Base-by-base conservation (phyloP, 768 basidiomycete species). In the Lactarius vividus region DNA sequence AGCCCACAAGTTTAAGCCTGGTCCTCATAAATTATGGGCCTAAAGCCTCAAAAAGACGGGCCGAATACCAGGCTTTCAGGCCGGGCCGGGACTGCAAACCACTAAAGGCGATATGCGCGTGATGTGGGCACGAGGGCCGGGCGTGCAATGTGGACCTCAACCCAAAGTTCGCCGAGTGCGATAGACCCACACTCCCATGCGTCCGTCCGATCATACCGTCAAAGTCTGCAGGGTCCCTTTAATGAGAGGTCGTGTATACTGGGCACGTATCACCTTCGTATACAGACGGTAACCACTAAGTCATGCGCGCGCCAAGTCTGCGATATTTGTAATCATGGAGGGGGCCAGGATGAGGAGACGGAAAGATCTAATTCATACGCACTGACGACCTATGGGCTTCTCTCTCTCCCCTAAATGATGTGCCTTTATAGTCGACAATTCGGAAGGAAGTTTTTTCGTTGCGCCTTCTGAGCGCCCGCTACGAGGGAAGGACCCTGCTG, bases 141-240 rank as follows among this genome's bases (percentile, higher is more conserved):
- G 84, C 77, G 7, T 10, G 29, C 11, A 90, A 91, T 73, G 71
- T 72, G 3, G 86, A 88, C 61, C 87, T 87, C 49, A 84, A 87
- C 74, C 89, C 89, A 73, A 89, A 87, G 69, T 73, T 83, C 2
- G 68, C 87, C 26, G 80, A 82, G 85, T 85, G 58, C 60, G 81
- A 37, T 63, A 15, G 13, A 37, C 35, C 23, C 29, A 35, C 56
- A 20, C 16, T 59, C 55, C 16, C 35, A 5, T 31, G 29, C 29
- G n/a, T n/a, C n/a, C n/a, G n/a, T n/a, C n/a, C n/a, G n/a, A n/a
- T n/a, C n/a, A n/a, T n/a, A n/a, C n/a, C n/a, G n/a, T n/a, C 31
- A 33, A 33, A 33, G 31, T 33, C 31, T 31, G 31, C 7, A 8
- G 31, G 6, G 31, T 8, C 31, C 29, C 31, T 31, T 31, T 8